Evolutionary conservation across 164 flowering plant species (phyloP).

Genomic region (Liquidambar formosana): DNA sequence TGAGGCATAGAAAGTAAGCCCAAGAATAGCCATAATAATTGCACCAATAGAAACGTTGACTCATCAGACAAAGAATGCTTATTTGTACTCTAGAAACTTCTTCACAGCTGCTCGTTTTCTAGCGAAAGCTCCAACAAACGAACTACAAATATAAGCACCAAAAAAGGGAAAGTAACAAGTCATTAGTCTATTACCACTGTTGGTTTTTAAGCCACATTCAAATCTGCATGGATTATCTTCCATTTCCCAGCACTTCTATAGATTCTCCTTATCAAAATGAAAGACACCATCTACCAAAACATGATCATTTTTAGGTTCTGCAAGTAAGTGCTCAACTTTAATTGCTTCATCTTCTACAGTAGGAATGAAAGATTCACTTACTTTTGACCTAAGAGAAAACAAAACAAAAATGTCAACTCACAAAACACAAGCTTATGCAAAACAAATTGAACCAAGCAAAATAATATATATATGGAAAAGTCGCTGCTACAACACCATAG

Average conservation of each 20-base stretch:
- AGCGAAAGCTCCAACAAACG: no score
- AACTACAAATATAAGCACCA: background rate
- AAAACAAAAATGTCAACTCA: background rate
- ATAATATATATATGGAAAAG: no score
- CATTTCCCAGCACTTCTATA: constrained; percentile 25
- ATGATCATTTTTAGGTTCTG: constrained; percentile 56
- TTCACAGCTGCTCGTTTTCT: no score
- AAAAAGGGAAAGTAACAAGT: background rate
- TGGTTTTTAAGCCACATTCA: constrained; percentile 25
- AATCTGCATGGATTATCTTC: constrained; percentile 32
- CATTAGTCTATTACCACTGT: constrained; percentile 29
- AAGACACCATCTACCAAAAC: constrained; percentile 47
- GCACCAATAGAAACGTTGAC: no score
- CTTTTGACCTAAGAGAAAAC: constrained; percentile 35
- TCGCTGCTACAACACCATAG: no score
- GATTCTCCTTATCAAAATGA: constrained; percentile 23
- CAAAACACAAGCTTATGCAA: background rate
- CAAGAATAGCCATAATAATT: no score
- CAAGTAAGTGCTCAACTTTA: constrained; percentile 54
- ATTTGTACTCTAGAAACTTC: no score
- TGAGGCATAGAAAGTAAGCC: no score
- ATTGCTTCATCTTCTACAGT: constrained; percentile 49
- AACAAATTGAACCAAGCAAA: no score
- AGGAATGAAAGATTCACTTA: constrained; percentile 35
- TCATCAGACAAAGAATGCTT: no score